These are phyloP conservation scores for Phyllosticta citriasiana DNA, from an alignment of 2,329 filamentous ascomycete species.

Conservation along the genomic window DNA sequence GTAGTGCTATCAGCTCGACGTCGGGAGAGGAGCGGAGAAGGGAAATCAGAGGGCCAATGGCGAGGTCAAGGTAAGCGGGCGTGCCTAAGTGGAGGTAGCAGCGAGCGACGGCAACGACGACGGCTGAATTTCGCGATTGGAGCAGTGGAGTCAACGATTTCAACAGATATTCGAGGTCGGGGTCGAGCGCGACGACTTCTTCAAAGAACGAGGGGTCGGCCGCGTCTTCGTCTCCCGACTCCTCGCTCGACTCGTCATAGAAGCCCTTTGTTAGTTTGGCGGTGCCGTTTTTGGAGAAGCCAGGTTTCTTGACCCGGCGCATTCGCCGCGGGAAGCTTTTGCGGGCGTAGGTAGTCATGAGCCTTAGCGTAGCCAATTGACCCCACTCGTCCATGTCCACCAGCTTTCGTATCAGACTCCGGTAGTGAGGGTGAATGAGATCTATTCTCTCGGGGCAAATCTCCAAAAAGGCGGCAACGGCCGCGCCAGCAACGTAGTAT, in stretches of 20 bases:
- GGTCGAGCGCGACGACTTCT: constrained; percentile 55
- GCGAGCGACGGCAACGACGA: constrained; percentile 77
- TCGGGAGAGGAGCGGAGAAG: constrained; percentile 76
- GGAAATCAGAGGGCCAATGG: constrained; percentile 77
- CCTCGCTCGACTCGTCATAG: constrained; percentile 57
- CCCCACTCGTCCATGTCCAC: constrained; percentile 99
- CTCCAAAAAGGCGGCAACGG: constrained; percentile 79
- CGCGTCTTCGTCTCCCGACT: constrained; percentile 32
- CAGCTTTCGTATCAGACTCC: constrained; percentile 72
- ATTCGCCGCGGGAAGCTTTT: constrained; percentile 73
- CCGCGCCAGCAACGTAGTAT: constrained; percentile 93
- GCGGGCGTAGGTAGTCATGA: constrained; percentile 77
- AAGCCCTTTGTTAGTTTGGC: constrained; percentile 54
- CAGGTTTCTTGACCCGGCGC: constrained; percentile 46
- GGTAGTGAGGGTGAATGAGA: constrained; percentile 83
- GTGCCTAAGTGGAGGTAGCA: constrained; percentile 81
- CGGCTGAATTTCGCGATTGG: constrained; percentile 85
- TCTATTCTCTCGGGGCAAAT: constrained; percentile 82
- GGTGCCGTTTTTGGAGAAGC: constrained; percentile 14
- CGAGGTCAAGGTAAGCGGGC: constrained; percentile 59
- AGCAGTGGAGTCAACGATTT: constrained; percentile 74
- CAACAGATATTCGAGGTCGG: constrained; percentile 73
- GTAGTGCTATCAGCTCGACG: constrained; percentile 79
- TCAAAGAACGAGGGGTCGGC: constrained; percentile 40
- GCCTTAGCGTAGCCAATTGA: constrained; percentile 69